A percentile compares a stretch with the other conserved stretches of the same genome.
Conservation (phyloP, 495 filamentous ascomycete species). For the Pseudevernia furfuracea region DNA sequence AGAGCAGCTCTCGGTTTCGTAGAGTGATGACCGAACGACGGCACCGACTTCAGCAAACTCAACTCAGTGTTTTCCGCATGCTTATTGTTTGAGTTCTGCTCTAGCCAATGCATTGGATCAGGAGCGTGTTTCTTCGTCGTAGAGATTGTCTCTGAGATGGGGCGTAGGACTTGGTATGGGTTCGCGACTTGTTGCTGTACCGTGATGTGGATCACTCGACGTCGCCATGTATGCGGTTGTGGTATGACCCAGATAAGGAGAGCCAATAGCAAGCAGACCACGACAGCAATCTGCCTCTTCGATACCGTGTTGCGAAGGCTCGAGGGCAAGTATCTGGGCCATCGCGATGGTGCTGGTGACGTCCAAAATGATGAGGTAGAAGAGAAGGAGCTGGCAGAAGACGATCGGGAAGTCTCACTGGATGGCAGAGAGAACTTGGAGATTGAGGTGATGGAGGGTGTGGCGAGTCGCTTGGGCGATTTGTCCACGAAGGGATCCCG, state of each 20-base stretch:
- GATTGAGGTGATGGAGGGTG: slow-evolving; percentile 16
- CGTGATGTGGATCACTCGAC: slow-evolving; percentile 20
- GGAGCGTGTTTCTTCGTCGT: slow-evolving; percentile 23
- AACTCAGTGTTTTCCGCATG: slow-evolving; percentile 24
- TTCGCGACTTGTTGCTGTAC: slow-evolving; percentile 18
- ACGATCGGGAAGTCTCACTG: slow-evolving; percentile 14
- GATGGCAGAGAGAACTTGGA: slow-evolving; percentile 23
- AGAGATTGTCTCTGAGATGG: slow-evolving; percentile 8
- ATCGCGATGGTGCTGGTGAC: slow-evolving; percentile 21
- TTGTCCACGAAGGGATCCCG: slow-evolving; percentile 23
- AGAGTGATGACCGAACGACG: slow-evolving; percentile 19
- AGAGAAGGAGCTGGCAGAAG: slow-evolving; percentile 21
- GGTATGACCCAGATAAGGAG: slow-evolving; percentile 30
- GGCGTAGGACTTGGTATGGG: slow-evolving; percentile 28
- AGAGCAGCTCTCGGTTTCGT: slow-evolving; percentile 29
- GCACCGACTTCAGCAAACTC: slow-evolving; percentile 19
- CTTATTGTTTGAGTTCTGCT: slow-evolving; percentile 34
- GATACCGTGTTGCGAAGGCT: slow-evolving; percentile 27
- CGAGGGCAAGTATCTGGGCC: slow-evolving; percentile 26
- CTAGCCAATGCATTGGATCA: slow-evolving; percentile 33
- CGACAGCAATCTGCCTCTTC: slow-evolving; percentile 25
- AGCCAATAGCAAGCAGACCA: slow-evolving; percentile 26
- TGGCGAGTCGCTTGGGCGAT: slow-evolving; percentile 26
- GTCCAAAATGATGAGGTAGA: slow-evolving; percentile 24
- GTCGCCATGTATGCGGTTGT: slow-evolving; percentile 23